Base-by-base conservation (phyloP, 176 grass and related monocot species). In the Carex scoparia region DNA sequence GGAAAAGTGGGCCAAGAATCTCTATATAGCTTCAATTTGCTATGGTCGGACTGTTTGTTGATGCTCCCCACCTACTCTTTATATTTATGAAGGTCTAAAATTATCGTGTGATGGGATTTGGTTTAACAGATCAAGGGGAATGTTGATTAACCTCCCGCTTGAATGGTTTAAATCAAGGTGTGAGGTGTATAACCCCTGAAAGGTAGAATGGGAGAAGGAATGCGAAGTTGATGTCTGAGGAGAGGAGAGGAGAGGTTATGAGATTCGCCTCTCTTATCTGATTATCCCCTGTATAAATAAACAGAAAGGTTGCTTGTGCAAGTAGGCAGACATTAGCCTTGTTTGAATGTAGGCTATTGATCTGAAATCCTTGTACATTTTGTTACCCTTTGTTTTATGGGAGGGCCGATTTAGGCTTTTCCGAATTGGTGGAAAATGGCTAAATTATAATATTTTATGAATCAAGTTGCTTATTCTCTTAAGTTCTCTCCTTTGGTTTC, bases 1-100 rank as follows among this genome's bases (percentile, higher is more conserved):
- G 94, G 94, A 97, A 82, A 97, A 97, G 90, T 97, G 94, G 94
- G 86, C 94, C 74, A 97, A 97, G 85, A 97, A 97, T 90, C 94
- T 97, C 76, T 97, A 97, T 79, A 97, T 97, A 74, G 94, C 91
- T 65, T 97, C 94, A 61, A 94, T 97, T 87, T 97, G 92, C 87
- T 92, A 81, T 59, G 92, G 94, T 51, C 89, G 94, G 80, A 97
- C 92, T 1, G 94, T 97, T 19, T 97, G 88, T 51, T 97, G 88
- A 97, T 66, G 60, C 67, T 88, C 66, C 14, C 62, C 51, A 2
- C 37, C 61, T 81, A 65, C 38, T 63, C 38, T 28, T 57, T 46
- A 48, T 57, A 84, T 84, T 84, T 78, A 75, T 38, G 30, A 51
- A 84, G 79, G 42, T 23, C 46, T 65, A 66, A 74, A 75, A 27